Base-by-base conservation (phyloP, 495 filamentous ascomycete genomes). In the Neurospora sp. region DNA sequence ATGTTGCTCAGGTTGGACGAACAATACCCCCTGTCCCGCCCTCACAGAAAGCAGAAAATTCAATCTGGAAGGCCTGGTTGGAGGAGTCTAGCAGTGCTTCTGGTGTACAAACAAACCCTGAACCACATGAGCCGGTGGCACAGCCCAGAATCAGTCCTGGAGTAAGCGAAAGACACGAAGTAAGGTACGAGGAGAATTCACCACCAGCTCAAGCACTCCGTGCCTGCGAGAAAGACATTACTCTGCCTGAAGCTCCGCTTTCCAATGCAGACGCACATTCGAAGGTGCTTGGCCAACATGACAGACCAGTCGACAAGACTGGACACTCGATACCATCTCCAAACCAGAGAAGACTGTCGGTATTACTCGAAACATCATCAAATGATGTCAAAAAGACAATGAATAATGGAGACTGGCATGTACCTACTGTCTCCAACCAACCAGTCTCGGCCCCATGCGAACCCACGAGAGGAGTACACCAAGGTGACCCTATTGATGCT, bases 81-180 rank as follows among this genome's bases (percentile, higher is more conserved):
- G 48, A 39, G n/a, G 39, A 68, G 8, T 53, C 74, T 10, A 76
- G 69, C 70, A 73, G 73, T 70, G 48, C 48, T 17, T n/a, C 27
- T 37, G 53, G 53, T 35, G 27, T 27, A 6, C 53, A 35, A 35
- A 17, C 53, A 37, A 65, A 65, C 14, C 14, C 27, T 37, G 27
- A 65, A 35, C 53, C 2, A 8, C 53, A 37, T 65, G 14, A 65
- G 6, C 14, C 14, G 53, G 27, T 65, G 27, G 27, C 14, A 8
- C 53, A 68, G 39, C 31, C 69, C 27, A 45, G 40, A n/a, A 44
- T 79, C 37, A 81, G 75, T 65, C 79, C 78, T 14, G 77, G 78
- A 1, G 68, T 78, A 10, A 81, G 79, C 70, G 73, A 77, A 45
- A 69, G 38, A 27, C 27, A 65, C 3, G n/a, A 48, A 35, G 12